These are phyloP conservation scores for Quercus agrifolia DNA, from an alignment of 306 rosid species.

Conservation along the genomic window DNA sequence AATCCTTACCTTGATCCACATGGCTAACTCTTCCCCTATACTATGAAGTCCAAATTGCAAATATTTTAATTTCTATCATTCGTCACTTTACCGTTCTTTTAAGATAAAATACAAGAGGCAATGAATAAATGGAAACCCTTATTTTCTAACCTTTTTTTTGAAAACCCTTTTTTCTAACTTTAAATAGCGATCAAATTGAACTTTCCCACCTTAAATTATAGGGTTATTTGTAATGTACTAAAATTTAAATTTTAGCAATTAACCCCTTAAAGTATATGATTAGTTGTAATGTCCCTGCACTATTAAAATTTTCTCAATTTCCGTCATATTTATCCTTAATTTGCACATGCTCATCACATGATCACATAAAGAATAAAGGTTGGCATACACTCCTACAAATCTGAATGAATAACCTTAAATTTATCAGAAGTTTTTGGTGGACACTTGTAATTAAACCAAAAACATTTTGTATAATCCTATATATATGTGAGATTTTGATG, in stretches of 20 bases:
- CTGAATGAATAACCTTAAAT: not conserved
- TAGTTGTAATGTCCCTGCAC: no score
- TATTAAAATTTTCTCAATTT: no score
- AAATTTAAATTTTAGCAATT: no score
- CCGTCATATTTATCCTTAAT: no score
- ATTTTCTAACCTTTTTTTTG: not conserved
- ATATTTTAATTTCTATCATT: not conserved
- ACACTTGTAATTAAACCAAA: not conserved
- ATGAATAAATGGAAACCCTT: not conserved
- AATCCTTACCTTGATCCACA: not conserved
- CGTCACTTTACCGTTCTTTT: not conserved
- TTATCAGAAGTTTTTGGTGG: not conserved
- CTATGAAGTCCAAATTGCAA: not conserved
- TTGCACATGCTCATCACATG: no score
- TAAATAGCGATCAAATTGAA: not conserved
- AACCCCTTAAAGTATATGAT: no score
- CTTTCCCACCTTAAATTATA: no score
- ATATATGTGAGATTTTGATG: not conserved
- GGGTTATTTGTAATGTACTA: no score
- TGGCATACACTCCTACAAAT: no score
- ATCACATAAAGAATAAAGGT: no score
- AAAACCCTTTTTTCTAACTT: not conserved
- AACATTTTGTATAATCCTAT: not conserved
- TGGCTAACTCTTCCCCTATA: not conserved
- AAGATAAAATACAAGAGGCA: not conserved